Conservation (phyloP, 495 filamentous ascomycete species). For the Talaromyces thailandensis region DNA sequence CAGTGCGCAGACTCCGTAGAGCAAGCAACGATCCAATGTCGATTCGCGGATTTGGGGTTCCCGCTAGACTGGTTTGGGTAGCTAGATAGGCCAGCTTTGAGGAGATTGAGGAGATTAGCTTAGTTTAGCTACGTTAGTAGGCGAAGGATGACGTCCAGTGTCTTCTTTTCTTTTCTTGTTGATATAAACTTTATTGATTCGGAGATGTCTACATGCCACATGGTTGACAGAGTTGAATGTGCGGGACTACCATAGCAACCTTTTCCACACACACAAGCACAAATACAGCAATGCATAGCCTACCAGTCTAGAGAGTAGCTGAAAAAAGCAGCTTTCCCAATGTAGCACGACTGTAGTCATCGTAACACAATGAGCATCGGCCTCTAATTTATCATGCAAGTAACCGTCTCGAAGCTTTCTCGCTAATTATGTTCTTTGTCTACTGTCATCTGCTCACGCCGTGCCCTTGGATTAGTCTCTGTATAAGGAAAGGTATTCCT, state of each 20-base stretch:
- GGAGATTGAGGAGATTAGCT: too few relatives aligned
- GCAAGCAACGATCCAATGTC: not conserved
- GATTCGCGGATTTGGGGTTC: not conserved
- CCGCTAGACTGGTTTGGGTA: conserved; percentile 8
- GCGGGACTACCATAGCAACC: not conserved
- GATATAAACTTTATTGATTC: not conserved
- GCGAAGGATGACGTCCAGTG: not conserved
- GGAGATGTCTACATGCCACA: not conserved
- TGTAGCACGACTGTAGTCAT: not conserved
- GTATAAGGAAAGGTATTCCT: not conserved
- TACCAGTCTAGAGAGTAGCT: too few relatives aligned
- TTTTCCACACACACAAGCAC: not conserved
- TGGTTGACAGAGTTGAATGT: not conserved
- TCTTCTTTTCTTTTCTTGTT: not conserved
- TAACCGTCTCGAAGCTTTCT: not conserved
- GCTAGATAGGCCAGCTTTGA: conserved; percentile 17
- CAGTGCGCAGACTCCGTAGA: not conserved
- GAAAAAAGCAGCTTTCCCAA: too few relatives aligned
- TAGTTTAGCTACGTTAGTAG: not conserved
- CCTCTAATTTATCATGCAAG: too few relatives aligned
- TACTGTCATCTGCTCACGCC: not conserved
- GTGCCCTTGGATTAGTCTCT: not conserved
- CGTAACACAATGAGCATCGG: not conserved
- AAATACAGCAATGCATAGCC: not conserved
- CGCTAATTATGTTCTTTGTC: not conserved